Base-by-base conservation (phyloP, 208 protist genomes). In the Leishmania major region DNA sequence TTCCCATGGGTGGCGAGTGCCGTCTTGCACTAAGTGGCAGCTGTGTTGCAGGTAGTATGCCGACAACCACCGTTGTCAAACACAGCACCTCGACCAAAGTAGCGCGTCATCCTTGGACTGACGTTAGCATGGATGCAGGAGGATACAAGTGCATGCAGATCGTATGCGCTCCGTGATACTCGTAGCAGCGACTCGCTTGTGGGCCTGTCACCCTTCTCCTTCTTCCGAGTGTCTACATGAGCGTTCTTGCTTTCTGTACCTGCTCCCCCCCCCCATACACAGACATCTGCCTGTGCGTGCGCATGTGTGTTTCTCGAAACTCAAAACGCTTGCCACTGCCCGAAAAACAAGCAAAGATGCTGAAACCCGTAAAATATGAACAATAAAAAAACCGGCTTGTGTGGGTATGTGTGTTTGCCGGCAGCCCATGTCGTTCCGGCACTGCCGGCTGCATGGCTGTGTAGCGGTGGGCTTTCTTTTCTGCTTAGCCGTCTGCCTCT, bases 1-100 rank as follows among this genome's bases (percentile, higher is more conserved):
- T 8, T 85, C n/a, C 57, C 75, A 37, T 80, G 71, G 69, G 57
- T 74, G 31, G 53, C 28, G 19, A 51, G 22, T 67, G 10, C 51
- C 19, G 40, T 49, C n/a, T 37, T 31, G 53, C 17, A 31, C 37
- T 22, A 19, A 8, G 57, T 25, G 35, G 40, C 6, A 17, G 4
- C 7, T 13, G 35, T 35, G 4, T 28, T 77, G 51, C 31, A 22
- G 3, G 31, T 62, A 35, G 51, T 62, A 62, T 11, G 19, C 73
- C 10, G 15, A 31, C 73, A 28, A 2, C 17, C 25, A 11, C 2
- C 7, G 17, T 22, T 47, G 13, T 28, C 25, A 74, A 17, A 19
- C 22, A 31, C 28, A 35, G 70, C 70, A 53, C 8, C 47, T 13
- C 22, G 5, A 37, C 10, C 8, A 13, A 45, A 31, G 43, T 37